These are phyloP conservation scores for Sphenostylis stenocarpa DNA, from an alignment of 306 rosid genomes.

Conservation along the genomic window DNA sequence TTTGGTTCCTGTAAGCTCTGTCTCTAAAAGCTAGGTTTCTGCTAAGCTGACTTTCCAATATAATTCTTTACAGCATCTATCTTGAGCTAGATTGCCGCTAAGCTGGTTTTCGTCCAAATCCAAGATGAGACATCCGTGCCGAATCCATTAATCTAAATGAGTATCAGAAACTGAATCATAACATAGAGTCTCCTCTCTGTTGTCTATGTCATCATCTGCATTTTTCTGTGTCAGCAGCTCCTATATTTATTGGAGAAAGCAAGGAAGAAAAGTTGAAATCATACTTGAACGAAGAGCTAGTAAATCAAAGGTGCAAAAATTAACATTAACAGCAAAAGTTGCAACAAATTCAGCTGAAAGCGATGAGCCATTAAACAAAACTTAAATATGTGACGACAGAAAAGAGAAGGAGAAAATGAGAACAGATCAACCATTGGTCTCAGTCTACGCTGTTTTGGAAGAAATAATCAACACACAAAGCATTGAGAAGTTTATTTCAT, in stretches of 20 bases:
- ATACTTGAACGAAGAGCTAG: too few relatives aligned
- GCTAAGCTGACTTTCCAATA: slow-evolving; percentile 45
- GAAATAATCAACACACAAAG: background rate
- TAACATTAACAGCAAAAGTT: background rate
- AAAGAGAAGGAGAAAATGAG: background rate
- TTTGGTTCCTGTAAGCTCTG: slow-evolving; percentile 29
- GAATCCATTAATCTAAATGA: slow-evolving; percentile 61
- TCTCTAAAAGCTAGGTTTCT: slow-evolving; percentile 34
- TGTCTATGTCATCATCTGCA: slow-evolving; percentile 49
- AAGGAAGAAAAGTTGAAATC: slow-evolving; percentile 15
- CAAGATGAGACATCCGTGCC: slow-evolving; percentile 73
- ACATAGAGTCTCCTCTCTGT: slow-evolving; percentile 41
- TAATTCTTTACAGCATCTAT: slow-evolving; percentile 22
- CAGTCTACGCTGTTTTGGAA: slow-evolving; percentile 3
- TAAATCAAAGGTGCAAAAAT: background rate
- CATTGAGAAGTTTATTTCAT: too few relatives aligned
- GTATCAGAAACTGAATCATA: slow-evolving; percentile 46
- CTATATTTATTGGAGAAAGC: slow-evolving; percentile 41
- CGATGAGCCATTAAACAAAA: background rate
- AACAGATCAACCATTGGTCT: background rate
- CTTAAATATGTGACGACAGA: background rate
- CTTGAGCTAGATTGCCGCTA: slow-evolving; percentile 28
- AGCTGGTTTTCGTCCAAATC: slow-evolving; percentile 64
- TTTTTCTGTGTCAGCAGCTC: slow-evolving; percentile 83
- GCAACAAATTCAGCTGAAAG: background rate